Evolutionary conservation across 805 yeast species (phyloP), one percentile per base, ranked within the genome.

Genomic region (Zygoascus ofunaensis): DNA sequence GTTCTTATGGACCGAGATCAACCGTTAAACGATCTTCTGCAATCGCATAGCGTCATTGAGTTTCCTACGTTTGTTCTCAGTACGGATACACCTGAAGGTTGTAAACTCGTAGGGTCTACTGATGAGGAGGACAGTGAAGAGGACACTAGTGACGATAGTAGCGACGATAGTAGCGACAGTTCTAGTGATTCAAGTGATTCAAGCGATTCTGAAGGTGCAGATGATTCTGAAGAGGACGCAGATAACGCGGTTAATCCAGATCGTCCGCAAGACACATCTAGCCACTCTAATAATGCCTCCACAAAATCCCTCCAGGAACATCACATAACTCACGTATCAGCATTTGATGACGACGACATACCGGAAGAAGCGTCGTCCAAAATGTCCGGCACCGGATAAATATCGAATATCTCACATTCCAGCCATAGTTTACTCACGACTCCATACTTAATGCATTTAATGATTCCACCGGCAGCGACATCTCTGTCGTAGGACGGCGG

Each of bases 41-140:
- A 65, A 46, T 77, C 77, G 30, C 70, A 71, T 45, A 68, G 78
- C 0, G 83, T 87, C 0, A 69, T 86, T 30, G 96, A 87, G 57
- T 87, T 74, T 52, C 95, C 96, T 0, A 80, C 87, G 0, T 65
- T 87, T 3, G 70, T 45, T 20, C 26, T 54, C 4, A 39, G 39
- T 10, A 14, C 17, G 8, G 43, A 28, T 4, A 8, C 20, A 24
- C 36, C 34, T 20, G 19, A 19, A 15, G 39, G 30, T 8, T 40
- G 24, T 38, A 39, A 30, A 12, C 14, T 35, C 22, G 10, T 21
- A 34, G 22, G 39, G 18, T 39, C 22, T 12, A 49, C 46, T 15
- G 51, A 48, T 19, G 42, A 43, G 34, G 49, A 46, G 18, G 37
- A 49, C 24, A 50, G 54, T 17, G 45, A 24, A 19, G 33, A 37